A percentile compares a stretch with the other conserved stretches of the same genome.
Conservation (phyloP, 1,284 basidiomycete genomes). For the Gyrodon tennesseensis region DNA sequence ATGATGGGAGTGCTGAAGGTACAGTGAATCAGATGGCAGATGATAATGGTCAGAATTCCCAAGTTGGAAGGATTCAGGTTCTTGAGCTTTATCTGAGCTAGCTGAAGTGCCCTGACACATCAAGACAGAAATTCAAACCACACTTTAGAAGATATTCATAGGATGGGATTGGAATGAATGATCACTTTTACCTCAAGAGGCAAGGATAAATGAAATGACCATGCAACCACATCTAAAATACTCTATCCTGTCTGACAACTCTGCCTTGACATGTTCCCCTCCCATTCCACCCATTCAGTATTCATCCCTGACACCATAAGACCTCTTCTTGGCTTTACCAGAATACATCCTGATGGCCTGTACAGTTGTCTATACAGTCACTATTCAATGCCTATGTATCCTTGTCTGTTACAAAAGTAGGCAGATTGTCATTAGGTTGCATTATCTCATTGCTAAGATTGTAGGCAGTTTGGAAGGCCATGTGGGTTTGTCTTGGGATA, state of each 20-base stretch:
- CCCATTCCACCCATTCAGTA: not conserved
- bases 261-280: too few species aligned
- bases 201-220: too few species aligned
- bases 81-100: not conserved
- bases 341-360: not conserved
- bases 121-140: not conserved
- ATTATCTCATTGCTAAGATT: not conserved
- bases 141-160: not conserved
- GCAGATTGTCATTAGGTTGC: not conserved
- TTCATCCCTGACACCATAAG: not conserved
- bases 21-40: not conserved
- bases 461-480: not conserved
- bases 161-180: not conserved
- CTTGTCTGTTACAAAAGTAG: not conserved
- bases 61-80: not conserved
- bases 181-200: too few species aligned
- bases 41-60: not conserved
- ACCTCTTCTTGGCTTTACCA: not conserved
- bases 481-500: not conserved
- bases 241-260: too few species aligned
- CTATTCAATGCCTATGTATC: not conserved
- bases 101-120: not conserved
- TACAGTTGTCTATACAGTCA: not conserved
- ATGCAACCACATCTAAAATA: too few species aligned
- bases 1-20: not conserved